phyloP scores from a whole-genome alignment of 1,284 basidiomycete species.

The Apiotrichum akiyoshidainum region DNA sequence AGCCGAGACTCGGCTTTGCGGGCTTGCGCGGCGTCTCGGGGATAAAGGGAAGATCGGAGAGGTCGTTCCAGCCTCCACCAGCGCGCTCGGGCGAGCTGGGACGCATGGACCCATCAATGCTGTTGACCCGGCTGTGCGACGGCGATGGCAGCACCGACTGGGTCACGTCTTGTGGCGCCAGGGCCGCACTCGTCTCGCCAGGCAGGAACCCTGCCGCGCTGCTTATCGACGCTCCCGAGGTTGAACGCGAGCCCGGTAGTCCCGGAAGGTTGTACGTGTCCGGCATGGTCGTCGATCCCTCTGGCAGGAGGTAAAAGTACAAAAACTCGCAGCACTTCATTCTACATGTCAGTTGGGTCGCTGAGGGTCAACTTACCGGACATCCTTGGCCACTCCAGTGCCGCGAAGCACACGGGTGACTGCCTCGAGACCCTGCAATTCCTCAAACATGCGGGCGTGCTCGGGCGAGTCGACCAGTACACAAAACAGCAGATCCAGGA shows the following conservation, averaged over 20 bases:
- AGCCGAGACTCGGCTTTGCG: conserved; percentile 39
- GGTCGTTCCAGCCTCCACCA: neutral
- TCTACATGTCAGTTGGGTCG: conserved; percentile 51
- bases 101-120: neutral
- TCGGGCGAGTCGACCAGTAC: conserved; percentile 74
- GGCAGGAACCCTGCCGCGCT: neutral
- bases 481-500: conserved; percentile 77
- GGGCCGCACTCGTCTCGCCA: neutral
- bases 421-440: conserved; percentile 67
- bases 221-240: neutral
- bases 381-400: conserved; percentile 72
- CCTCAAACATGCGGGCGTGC: conserved; percentile 72
- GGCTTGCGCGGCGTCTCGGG: conserved; percentile 44
- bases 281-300: conserved; percentile 44
- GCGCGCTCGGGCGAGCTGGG: neutral
- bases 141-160: neutral
- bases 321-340: conserved; percentile 92
- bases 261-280: neutral
- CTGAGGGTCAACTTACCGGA: conserved; percentile 62
- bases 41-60: conserved; percentile 32
- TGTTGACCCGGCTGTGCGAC: conserved; percentile 4
- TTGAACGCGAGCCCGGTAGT: conserved; percentile 2
- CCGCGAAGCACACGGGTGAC: conserved; percentile 79
- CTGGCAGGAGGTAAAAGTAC: conserved; percentile 85
- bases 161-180: conserved; percentile 1